Base-by-base conservation (phyloP, 352 stramenopile genomes). In the Phytophthora tentaculata region DNA sequence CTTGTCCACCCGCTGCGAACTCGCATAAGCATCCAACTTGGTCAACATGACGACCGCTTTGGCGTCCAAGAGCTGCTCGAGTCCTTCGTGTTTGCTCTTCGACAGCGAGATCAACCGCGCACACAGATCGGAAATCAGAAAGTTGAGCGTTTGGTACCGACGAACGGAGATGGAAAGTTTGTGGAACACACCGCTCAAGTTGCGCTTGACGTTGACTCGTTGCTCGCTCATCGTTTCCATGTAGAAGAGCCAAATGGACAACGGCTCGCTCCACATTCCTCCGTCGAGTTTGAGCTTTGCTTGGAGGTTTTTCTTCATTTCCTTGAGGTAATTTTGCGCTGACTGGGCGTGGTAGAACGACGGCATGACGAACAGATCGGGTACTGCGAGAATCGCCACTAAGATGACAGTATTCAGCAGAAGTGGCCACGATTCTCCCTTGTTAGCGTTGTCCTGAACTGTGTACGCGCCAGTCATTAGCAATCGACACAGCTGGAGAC, bases 341-440 rank as follows among this genome's bases (percentile, higher is more conserved):
- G 83, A 91, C 17, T 81, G 56, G 12, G 71, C 72, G 43, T 96
- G 88, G 59, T 91, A 96, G 66, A 90, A 92, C 14, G 88, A 96
- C 10, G 88, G 88, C 73, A 88, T 80, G 10, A 92, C 44, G 61
- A 91, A 93, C 14, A 96, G 50, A 51, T 95, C 85, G 2, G 85
- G 86, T 7, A 83, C 81, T 13, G 84, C 73, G 12, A 96, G 64
- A 41, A 93, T 80, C 13, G 84, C 73, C 8, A 86, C 83, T 9
- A 96, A 54, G 20, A 96, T 80, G 35, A 96, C 80, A 16, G 81
- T 65, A 56, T 94, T 77, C 14, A 89, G 61, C 54, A 89, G 58
- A 14, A 85, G 47, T 12, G 67, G 49, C 74, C 74, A 84, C 13
- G 71, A 83, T 19, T 79, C 65, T 14, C 45, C 50, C 39, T 60